Conservation (phyloP, 805 yeast species). For the Ogataea wickerhamii region DNA sequence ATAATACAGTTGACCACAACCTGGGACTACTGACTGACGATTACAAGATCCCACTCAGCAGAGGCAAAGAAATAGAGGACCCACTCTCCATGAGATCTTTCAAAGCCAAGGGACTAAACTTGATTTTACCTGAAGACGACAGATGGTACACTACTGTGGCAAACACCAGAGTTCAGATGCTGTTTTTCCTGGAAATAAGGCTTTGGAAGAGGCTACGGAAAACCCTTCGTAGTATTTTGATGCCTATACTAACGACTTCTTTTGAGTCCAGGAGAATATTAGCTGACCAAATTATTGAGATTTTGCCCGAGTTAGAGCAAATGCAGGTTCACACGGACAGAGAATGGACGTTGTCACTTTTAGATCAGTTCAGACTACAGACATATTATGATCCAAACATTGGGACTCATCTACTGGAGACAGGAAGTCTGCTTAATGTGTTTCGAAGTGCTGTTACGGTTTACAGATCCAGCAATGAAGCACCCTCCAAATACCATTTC, state of each 20-base stretch:
- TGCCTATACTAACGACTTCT: constrained; percentile 56
- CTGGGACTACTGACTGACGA: constrained; percentile 34
- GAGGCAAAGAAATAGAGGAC: constrained; percentile 29
- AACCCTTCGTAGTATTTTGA: constrained; percentile 43
- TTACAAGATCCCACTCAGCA: constrained; percentile 34
- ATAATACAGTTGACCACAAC: constrained; percentile 20
- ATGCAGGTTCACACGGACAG: constrained; percentile 45
- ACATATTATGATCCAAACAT: constrained; percentile 30
- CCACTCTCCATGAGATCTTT: constrained; percentile 24
- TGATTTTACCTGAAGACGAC: constrained; percentile 3
- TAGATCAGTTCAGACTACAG: constrained; percentile 31
- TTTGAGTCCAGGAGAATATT: constrained; percentile 44
- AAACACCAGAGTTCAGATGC: constrained; percentile 51
- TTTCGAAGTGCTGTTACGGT: constrained; percentile 33
- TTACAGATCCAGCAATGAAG: constrained; percentile 5
- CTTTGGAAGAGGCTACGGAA: constrained; percentile 51
- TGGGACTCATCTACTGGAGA: constrained; percentile 38
- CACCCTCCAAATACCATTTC: constrained; percentile 11
- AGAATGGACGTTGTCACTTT: constrained; percentile 41
- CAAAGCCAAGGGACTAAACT: constrained; percentile 11
- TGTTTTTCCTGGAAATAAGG: constrained; percentile 58
- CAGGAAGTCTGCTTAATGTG: constrained; percentile 40
- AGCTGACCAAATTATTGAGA: constrained; percentile 49
- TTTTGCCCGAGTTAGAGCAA: constrained; percentile 49
- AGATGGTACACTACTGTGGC: constrained; percentile 4